Percentiles rank a stretch among this genome's conserved stretches.
Conservation (phyloP, 2,329 filamentous ascomycete genomes). For the Cladosporium cucumerinum region DNA sequence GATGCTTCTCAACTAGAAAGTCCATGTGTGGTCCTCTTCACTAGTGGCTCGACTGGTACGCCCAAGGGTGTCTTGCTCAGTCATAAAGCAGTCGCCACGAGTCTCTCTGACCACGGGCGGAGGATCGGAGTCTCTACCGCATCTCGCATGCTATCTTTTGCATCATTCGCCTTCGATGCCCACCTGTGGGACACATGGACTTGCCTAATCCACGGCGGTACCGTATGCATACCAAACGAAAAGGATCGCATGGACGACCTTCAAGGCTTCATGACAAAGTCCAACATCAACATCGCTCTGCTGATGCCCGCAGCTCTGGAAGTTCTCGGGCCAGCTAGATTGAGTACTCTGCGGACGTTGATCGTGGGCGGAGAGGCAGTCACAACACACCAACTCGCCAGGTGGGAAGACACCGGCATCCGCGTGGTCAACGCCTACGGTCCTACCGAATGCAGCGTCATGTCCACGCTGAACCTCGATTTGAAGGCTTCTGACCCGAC, state of each 20-base stretch:
- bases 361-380: neutral
- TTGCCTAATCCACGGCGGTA: neutral
- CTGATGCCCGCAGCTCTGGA: neutral
- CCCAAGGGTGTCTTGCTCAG: neutral
- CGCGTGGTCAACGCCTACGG: neutral
- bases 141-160: neutral
- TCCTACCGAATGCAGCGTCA: neutral
- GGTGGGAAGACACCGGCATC: neutral
- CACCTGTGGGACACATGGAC: neutral
- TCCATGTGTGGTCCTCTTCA: neutral
- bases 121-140: neutral
- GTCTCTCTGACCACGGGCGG: neutral
- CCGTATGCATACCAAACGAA: neutral
- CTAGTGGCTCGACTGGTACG: neutral
- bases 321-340: neutral
- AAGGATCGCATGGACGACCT: neutral
- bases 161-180: neutral
- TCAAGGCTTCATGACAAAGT: neutral
- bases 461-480: neutral
- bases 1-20: neutral
- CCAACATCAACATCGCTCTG: neutral
- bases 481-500: neutral
- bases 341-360: neutral
- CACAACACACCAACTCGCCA: neutral
- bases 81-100: neutral